These are phyloP conservation scores for Lipomyces kockii DNA, from an alignment of 805 yeast species.

Conservation along the genomic window DNA sequence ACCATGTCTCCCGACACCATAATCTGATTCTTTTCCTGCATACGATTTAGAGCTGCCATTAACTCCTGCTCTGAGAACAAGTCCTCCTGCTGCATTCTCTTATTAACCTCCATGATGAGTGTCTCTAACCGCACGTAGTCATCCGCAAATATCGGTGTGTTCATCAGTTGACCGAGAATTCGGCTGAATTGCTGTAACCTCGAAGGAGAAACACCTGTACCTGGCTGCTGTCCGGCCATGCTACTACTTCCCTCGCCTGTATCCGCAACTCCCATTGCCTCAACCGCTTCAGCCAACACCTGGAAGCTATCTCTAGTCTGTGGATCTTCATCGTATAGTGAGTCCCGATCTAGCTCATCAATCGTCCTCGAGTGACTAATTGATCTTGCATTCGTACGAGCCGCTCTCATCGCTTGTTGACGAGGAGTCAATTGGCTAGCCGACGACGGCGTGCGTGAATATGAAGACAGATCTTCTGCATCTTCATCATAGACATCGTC, in stretches of 20 bases:
- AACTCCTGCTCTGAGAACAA: slow-evolving; percentile 47
- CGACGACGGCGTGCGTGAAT: slow-evolving; percentile 16
- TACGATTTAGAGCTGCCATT: slow-evolving; percentile 45
- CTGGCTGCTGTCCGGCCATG: slow-evolving; percentile 35
- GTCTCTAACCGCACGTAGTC: slow-evolving; percentile 50
- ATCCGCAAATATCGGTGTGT: slow-evolving; percentile 49
- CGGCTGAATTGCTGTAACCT: slow-evolving; percentile 55
- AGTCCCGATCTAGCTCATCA: slow-evolving; percentile 2
- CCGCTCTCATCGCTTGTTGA: slow-evolving; percentile 7
- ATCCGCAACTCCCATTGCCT: slow-evolving; percentile 38
- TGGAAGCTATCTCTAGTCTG: slow-evolving; percentile 25
- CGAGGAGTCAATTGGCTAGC: slow-evolving; percentile 13
- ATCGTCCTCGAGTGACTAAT: background rate
- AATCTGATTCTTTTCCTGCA: slow-evolving; percentile 47
- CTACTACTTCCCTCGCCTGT: slow-evolving; percentile 17
- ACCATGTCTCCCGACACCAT: slow-evolving; percentile 46
- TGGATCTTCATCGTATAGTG: slow-evolving; percentile 1
- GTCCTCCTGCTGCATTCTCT: slow-evolving; percentile 50
- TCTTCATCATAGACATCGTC: slow-evolving; percentile 43
- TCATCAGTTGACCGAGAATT: slow-evolving; percentile 54
- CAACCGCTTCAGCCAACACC: slow-evolving; percentile 30
- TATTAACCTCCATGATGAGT: slow-evolving; percentile 52
- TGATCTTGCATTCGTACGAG: background rate
- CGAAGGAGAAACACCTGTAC: slow-evolving; percentile 54
- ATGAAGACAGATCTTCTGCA: slow-evolving; percentile 36